Conservation (phyloP, 164 flowering plant genomes). For the Akebia trifoliata region DNA sequence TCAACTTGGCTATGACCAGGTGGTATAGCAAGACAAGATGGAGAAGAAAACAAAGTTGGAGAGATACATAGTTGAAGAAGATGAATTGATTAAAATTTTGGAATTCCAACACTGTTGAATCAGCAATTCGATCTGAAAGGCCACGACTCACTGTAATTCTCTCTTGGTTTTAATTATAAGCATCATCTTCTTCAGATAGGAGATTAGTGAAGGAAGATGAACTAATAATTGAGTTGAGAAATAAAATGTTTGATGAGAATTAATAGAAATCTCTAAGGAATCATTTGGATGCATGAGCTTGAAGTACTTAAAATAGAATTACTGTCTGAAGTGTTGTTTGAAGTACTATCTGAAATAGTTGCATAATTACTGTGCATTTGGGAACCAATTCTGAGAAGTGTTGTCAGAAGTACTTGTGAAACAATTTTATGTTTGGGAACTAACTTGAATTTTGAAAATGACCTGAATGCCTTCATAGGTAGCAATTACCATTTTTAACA, state of each 20-base stretch:
- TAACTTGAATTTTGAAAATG: too few species aligned
- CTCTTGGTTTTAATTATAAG: conserved; percentile 4
- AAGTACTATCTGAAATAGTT: too few species aligned
- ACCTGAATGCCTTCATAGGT: too few species aligned
- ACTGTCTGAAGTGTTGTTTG: too few species aligned
- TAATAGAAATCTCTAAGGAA: conserved; percentile 17
- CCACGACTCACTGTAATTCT: conserved; percentile 19
- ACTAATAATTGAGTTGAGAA: conserved; percentile 31
- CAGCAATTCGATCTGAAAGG: too few species aligned
- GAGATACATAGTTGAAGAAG: conserved; percentile 56
- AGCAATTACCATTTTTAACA: too few species aligned
- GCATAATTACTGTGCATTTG: too few species aligned
- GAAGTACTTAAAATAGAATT: too few species aligned
- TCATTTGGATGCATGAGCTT: too few species aligned
- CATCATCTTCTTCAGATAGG: conserved; percentile 18
- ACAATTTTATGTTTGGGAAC: too few species aligned
- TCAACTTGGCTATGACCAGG: conserved; percentile 53
- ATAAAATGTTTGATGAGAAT: conserved; percentile 14
- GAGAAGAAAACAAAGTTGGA: conserved; percentile 45
- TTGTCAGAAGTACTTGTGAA: too few species aligned
- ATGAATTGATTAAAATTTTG: conserved; percentile 52
- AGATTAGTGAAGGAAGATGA: conserved; percentile 26
- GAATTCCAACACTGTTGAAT: conserved; percentile 28
- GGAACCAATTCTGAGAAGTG: too few species aligned
- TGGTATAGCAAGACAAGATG: conserved; percentile 44